Evolutionary conservation across 2,329 filamentous ascomycete species (phyloP).

Genomic region (Colletotrichum tofieldiae): DNA sequence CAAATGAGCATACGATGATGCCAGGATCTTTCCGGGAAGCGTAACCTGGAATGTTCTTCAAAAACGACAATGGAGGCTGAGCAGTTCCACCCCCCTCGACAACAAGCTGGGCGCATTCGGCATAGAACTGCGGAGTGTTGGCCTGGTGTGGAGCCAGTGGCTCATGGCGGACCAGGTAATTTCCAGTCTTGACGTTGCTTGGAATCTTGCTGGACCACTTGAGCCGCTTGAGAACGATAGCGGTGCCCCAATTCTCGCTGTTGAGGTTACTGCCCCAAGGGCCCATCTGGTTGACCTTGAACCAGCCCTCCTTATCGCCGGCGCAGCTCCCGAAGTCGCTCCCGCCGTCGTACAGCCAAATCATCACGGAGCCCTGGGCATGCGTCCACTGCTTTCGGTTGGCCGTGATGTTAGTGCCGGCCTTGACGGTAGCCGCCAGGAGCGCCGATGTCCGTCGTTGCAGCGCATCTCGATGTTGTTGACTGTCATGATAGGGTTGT

Average conservation of each 20-base stretch:
- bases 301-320: constrained; percentile 69
- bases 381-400: constrained; percentile 73
- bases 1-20: constrained; percentile 55
- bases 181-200: constrained; percentile 63
- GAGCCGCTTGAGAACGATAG: constrained; percentile 53
- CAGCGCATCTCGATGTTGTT: constrained; percentile 68
- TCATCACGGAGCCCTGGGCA: constrained; percentile 71
- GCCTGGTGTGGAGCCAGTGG: constrained; percentile 70
- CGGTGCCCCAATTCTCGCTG: constrained; percentile 64
- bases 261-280: constrained; percentile 61
- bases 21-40: constrained; percentile 63
- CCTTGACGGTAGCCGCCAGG: constrained; percentile 60
- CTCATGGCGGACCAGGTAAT: constrained; percentile 72
- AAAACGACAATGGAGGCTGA: constrained; percentile 56
- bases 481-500: constrained; percentile 68
- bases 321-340: constrained; percentile 65
- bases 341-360: constrained; percentile 67
- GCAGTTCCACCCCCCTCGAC: constrained; percentile 65
- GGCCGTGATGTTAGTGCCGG: constrained; percentile 65
- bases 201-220: constrained; percentile 68
- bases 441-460: constrained; percentile 68
- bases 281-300: constrained; percentile 72
- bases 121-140: constrained; percentile 68
- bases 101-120: constrained; percentile 69
- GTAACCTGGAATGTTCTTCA: constrained; percentile 63